Evolutionary conservation across 441 rosid species (phyloP).

Genomic region (Adansonia madagascariensis): DNA sequence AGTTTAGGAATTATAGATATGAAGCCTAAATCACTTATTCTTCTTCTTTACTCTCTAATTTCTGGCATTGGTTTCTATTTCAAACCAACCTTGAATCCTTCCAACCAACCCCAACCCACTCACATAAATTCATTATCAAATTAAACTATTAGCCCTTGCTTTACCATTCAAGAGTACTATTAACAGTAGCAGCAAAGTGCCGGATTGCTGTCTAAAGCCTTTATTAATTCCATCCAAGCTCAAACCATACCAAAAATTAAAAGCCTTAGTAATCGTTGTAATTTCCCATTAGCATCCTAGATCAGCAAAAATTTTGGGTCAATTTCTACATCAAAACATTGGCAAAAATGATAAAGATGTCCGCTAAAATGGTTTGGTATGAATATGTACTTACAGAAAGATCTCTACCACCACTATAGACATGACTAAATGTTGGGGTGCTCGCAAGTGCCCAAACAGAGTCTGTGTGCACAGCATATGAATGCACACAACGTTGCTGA

Average conservation of each 20-base stretch:
- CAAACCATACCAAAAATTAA: constrained; percentile 5
- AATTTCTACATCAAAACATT: constrained; percentile 11
- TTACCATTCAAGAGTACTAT: not conserved
- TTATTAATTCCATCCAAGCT: constrained; percentile 1
- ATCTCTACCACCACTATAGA: constrained; percentile 99
- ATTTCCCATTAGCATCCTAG: constrained; percentile 1
- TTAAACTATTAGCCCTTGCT: not conserved
- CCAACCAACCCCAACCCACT: not conserved
- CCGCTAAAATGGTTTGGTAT: constrained; percentile 13
- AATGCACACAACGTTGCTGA: constrained; percentile 97
- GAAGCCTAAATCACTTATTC: constrained; percentile 19
- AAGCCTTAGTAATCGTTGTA: not conserved
- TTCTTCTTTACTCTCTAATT: constrained; percentile 8
- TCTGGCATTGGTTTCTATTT: not conserved
- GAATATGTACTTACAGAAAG: constrained; percentile 72
- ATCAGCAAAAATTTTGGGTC: constrained; percentile 9
- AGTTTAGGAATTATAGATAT: constrained; percentile 13
- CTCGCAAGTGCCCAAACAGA: constrained; percentile 99
- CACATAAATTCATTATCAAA: constrained; percentile 11
- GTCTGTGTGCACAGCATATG: constrained; percentile 99
- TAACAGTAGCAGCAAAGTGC: not conserved
- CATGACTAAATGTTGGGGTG: constrained; percentile 90
- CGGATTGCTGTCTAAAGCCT: constrained; percentile 6
- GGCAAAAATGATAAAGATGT: not conserved
- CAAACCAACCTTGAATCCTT: constrained; percentile 15